Conservation (phyloP, 306 rosid species). For the Coriaria nepalensis region DNA sequence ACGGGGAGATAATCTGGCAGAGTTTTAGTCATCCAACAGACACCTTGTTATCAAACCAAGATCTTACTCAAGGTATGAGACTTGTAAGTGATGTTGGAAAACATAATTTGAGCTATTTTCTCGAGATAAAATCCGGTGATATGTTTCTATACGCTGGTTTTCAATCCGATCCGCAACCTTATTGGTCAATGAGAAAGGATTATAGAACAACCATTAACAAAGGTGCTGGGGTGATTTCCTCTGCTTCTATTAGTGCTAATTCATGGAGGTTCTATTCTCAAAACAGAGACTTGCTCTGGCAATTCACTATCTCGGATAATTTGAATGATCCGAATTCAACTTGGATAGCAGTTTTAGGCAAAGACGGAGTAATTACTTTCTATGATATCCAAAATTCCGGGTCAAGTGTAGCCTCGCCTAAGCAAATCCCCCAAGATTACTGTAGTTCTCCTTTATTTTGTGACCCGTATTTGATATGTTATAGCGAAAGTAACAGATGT, state of each 20-base stretch:
- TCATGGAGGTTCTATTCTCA: conserved; percentile 77
- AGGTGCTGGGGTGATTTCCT: conserved; percentile 32
- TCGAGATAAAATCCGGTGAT: conserved; percentile 63
- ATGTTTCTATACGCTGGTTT: conserved; percentile 52
- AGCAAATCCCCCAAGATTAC: conserved; percentile 38
- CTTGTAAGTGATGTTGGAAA: conserved; percentile 39
- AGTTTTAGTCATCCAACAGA: conserved; percentile 81
- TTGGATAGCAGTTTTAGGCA: conserved; percentile 67
- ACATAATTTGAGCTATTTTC: conserved; percentile 40
- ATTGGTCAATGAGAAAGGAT: conserved; percentile 72
- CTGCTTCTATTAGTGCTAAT: conserved; percentile 40
- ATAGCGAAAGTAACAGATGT: conserved; percentile 25
- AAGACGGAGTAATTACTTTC: conserved; percentile 61
- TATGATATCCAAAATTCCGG: conserved; percentile 28
- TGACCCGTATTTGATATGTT: conserved; percentile 49
- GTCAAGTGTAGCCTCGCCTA: conserved; percentile 22
- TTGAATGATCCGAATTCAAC: conserved; percentile 26
- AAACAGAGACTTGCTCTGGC: conserved; percentile 49
- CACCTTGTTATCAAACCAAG: conserved; percentile 57
- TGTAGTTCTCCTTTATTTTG: conserved; percentile 74
- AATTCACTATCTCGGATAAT: conserved; percentile 32
- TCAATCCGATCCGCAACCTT: conserved; percentile 47
- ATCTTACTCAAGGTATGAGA: conserved; percentile 61
- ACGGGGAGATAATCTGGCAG: conserved; percentile 43
- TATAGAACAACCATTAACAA: conserved; percentile 33